A percentile compares a stretch with the other conserved stretches of the same genome.
Conservation (phyloP, 2,329 filamentous ascomycete species). For the Fusarium sp. region DNA sequence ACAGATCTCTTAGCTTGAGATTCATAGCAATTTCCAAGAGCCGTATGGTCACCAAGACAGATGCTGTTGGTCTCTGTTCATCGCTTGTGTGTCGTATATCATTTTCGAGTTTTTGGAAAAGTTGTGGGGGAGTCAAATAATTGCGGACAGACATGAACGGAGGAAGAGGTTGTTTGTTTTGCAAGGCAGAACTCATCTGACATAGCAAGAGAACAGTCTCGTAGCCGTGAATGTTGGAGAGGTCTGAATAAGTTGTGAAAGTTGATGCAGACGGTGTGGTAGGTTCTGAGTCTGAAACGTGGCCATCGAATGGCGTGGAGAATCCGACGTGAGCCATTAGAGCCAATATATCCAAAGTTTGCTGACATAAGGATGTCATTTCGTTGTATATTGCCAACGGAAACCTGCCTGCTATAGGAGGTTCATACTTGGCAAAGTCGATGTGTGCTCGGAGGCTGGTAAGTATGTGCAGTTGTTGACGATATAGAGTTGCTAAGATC, state of each 20-base stretch:
- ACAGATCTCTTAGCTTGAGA: not conserved
- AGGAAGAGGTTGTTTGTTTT: not conserved
- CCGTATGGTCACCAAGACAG: not conserved
- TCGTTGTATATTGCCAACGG: not conserved
- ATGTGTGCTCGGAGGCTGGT: not conserved
- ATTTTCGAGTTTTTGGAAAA: not conserved
- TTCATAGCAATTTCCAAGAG: not conserved
- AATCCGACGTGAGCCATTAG: not conserved
- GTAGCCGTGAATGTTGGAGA: not conserved
- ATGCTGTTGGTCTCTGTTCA: not conserved
- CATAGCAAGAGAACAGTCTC: not conserved
- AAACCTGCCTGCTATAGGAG: not conserved
- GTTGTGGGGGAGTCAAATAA: not conserved
- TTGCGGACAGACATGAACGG: not conserved
- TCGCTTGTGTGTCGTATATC: not conserved
- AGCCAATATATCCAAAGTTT: not conserved
- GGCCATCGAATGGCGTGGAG: not conserved
- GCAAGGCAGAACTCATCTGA: not conserved
- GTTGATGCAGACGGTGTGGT: not conserved
- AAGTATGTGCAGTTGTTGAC: not conserved
- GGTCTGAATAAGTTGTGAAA: not conserved
- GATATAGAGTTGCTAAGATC: not conserved
- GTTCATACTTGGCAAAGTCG: not conserved
- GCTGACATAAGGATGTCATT: not conserved
- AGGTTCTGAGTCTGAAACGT: not conserved